Evolutionary conservation across 306 rosid species (phyloP).

Genomic region (Quillaja saponaria): DNA sequence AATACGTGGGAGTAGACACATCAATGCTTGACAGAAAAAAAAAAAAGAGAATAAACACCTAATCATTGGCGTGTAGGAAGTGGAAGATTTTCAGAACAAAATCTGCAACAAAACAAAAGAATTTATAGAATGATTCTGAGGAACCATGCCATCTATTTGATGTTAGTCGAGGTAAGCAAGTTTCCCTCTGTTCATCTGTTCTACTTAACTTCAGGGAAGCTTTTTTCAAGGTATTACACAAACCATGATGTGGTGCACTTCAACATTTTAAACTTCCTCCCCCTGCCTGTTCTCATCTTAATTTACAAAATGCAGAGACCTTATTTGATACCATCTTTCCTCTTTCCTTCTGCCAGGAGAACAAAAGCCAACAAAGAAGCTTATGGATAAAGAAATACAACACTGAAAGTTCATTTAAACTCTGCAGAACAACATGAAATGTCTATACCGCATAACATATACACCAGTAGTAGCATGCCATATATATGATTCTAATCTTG

Average conservation of each 20-base stretch:
- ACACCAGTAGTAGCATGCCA: conserved; percentile 13
- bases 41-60: neutral
- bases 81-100: conserved; percentile 5
- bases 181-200: neutral
- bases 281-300: neutral
- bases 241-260: neutral
- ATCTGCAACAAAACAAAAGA: conserved; percentile 11
- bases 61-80: neutral
- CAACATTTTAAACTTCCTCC: conserved; percentile 3
- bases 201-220: conserved; percentile 8
- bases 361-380: conserved; percentile 27
- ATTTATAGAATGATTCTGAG: neutral
- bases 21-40: neutral
- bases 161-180: too few relatives aligned
- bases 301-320: neutral
- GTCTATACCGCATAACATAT: conserved; percentile 9
- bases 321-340: conserved; percentile 31
- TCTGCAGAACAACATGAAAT: conserved; percentile 15
- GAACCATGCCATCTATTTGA: neutral
- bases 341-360: conserved; percentile 49
- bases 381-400: conserved; percentile 1
- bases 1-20: conserved; percentile 1
- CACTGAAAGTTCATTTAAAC: conserved; percentile 19
- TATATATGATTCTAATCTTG: neutral
- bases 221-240: conserved; percentile 19